phyloP scores from a whole-genome alignment of 495 filamentous ascomycete genomes.

The Aspergillus kassunensis region DNA sequence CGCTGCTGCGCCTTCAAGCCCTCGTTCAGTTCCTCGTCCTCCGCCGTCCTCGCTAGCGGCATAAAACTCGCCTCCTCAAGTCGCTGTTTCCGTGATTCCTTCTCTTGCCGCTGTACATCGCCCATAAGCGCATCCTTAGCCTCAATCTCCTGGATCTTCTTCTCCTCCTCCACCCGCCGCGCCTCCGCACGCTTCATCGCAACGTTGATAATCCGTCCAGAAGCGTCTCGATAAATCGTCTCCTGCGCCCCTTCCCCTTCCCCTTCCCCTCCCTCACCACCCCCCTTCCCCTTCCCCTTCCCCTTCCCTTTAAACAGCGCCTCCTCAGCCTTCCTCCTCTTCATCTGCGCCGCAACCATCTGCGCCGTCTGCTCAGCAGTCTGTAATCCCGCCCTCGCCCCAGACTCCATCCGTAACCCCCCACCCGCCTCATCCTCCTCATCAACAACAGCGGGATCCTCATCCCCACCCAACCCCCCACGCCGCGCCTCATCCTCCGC shows the following conservation, averaged over 20 bases:
- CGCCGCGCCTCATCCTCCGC: conserved; percentile 51
- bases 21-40: conserved; percentile 79
- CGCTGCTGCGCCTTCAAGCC: conserved; percentile 69
- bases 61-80: conserved; percentile 76
- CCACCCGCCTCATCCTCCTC: conserved; percentile 21
- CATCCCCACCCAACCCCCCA: conserved; percentile 41
- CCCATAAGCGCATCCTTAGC: conserved; percentile 67
- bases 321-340: conserved; percentile 39
- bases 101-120: conserved; percentile 69
- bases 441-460: conserved; percentile 41
- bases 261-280: conserved; percentile 14
- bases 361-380: conserved; percentile 70
- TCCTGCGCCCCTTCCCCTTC: conserved; percentile 44
- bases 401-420: conserved; percentile 65
- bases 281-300: conserved; percentile 32
- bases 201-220: conserved; percentile 85
- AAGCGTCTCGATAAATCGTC: conserved; percentile 91
- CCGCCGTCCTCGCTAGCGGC: conserved; percentile 70
- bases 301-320: conserved; percentile 35
- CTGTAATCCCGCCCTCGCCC: conserved; percentile 82
- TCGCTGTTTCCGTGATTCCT: conserved; percentile 54
- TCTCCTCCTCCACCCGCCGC: conserved; percentile 67
- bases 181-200: conserved; percentile 85
- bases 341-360: conserved; percentile 72
- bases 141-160: conserved; percentile 56